phyloP scores from a whole-genome alignment of 2,329 filamentous ascomycete genomes.

The Plectosphaerella sp. region DNA sequence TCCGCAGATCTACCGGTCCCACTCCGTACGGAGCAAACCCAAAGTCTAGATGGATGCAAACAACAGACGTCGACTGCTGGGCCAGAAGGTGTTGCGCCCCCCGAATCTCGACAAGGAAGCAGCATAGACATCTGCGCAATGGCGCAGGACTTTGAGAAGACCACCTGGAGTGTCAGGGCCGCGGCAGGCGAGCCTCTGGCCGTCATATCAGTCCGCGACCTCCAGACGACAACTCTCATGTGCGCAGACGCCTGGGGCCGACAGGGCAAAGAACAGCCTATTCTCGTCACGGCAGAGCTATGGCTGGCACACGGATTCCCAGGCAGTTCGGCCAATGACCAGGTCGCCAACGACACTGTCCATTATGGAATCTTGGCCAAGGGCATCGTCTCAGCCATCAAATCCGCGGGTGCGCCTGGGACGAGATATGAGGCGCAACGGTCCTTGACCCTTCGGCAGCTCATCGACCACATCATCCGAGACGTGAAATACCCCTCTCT shows the following conservation, averaged over 20 bases:
- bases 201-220: conserved; percentile 56
- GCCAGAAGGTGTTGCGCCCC: too few relatives aligned
- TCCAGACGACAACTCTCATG: conserved; percentile 52
- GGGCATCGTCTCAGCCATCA: conserved; percentile 39
- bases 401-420: conserved; percentile 28
- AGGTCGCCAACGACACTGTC: conserved; percentile 64
- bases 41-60: too few relatives aligned
- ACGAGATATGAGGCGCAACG: neutral
- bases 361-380: conserved; percentile 73
- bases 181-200: conserved; percentile 42
- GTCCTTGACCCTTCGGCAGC: neutral
- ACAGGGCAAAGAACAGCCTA: conserved; percentile 52
- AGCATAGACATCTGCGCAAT: neutral
- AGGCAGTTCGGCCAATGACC: conserved; percentile 53
- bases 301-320: conserved; percentile 52
- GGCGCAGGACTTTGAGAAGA: neutral
- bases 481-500: conserved; percentile 2
- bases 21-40: too few relatives aligned
- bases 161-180: conserved; percentile 29
- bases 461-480: neutral
- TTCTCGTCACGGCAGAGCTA: conserved; percentile 56
- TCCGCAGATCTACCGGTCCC: too few relatives aligned
- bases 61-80: too few relatives aligned
- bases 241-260: conserved; percentile 67
- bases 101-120: too few relatives aligned